Conservation (phyloP, 2,329 filamentous ascomycete genomes). For the Sporothrix dimorphospora region DNA sequence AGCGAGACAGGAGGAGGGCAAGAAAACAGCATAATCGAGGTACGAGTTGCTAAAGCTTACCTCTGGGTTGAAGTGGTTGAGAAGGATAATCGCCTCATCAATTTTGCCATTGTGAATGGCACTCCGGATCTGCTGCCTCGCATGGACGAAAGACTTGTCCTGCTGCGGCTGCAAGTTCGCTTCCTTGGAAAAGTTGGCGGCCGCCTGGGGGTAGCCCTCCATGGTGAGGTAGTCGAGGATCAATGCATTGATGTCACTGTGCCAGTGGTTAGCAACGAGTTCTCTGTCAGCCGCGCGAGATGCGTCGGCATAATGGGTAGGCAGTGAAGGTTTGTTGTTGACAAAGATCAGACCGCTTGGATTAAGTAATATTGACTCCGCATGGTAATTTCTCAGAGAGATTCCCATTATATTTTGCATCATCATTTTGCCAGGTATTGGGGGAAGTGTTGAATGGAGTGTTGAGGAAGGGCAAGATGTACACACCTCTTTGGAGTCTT, state of each 20-base stretch:
- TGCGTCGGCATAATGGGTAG: conserved; percentile 1
- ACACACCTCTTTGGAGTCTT: conserved; percentile 84
- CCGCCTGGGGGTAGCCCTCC: conserved; percentile 91
- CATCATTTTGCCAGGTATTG: conserved; percentile 64
- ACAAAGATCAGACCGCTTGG: conserved; percentile 38
- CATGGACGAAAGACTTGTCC: conserved; percentile 71
- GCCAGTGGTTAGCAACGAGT: conserved; percentile 29
- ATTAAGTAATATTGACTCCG: conserved; percentile 83
- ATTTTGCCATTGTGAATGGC: conserved; percentile 86
- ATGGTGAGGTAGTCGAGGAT: conserved; percentile 97
- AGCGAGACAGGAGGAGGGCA: conserved; percentile 46
- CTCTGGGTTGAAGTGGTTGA: conserved; percentile 90
- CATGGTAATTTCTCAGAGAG: conserved; percentile 94
- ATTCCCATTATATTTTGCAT: conserved; percentile 99
- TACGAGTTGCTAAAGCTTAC: conserved; percentile 58
- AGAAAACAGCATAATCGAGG: conserved; percentile 8
- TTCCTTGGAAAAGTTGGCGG: conserved; percentile 90
- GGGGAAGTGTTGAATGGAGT: conserved; percentile 2
- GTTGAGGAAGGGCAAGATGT: conserved; percentile 20
- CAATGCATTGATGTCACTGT: conserved; percentile 94
- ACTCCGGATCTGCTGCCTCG: conserved; percentile 80
- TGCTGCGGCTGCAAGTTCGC: conserved; percentile 80
- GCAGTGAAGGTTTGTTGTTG: conserved; percentile 31
- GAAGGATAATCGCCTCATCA: conserved; percentile 77
- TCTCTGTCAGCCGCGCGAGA: background rate